A percentile compares a stretch with the other conserved stretches of the same genome.
phyloP scores from a whole-genome alignment of 192 early-diverging fungal species.

The Ambispora gerdemannii region DNA sequence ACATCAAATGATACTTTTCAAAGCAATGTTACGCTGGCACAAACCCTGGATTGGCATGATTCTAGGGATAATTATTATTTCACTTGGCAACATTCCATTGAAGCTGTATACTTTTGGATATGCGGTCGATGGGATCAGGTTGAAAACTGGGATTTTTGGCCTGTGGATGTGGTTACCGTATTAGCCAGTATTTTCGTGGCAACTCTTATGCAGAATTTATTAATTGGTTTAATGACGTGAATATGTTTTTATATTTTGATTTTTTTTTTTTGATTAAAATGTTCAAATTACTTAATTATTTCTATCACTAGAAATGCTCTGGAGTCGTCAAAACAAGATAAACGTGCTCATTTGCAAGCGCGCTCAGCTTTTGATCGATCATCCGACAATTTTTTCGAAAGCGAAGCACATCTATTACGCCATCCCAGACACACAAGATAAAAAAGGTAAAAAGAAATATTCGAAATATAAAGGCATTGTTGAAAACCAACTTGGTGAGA shows the following conservation, averaged over 20 bases:
- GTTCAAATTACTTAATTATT: neutral
- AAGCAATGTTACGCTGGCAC: neutral
- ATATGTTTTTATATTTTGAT: neutral
- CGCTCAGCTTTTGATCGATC: neutral
- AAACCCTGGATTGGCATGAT: neutral
- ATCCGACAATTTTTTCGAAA: neutral
- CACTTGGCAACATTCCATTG: neutral
- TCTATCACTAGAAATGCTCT: neutral
- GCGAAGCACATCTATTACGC: neutral
- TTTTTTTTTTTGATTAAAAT: neutral
- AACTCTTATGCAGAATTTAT: slow-evolving; percentile 26
- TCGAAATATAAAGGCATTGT: too few species aligned
- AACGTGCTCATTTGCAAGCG: neutral
- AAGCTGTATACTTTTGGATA: slow-evolving; percentile 21
- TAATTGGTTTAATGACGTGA: slow-evolving; percentile 27
- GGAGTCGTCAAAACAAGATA: neutral
- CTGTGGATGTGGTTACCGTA: neutral
- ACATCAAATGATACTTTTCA: neutral
- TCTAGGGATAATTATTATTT: slow-evolving; percentile 14
- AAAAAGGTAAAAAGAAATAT: too few species aligned
- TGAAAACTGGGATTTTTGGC: slow-evolving; percentile 6
- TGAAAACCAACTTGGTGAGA: too few species aligned
- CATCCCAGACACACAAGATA: too few species aligned
- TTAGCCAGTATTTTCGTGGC: slow-evolving; percentile 12
- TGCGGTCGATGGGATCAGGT: slow-evolving; percentile 24